These are phyloP conservation scores for Aspergillus tanneri DNA, from an alignment of 2,329 filamentous ascomycete species.

Conservation along the genomic window DNA sequence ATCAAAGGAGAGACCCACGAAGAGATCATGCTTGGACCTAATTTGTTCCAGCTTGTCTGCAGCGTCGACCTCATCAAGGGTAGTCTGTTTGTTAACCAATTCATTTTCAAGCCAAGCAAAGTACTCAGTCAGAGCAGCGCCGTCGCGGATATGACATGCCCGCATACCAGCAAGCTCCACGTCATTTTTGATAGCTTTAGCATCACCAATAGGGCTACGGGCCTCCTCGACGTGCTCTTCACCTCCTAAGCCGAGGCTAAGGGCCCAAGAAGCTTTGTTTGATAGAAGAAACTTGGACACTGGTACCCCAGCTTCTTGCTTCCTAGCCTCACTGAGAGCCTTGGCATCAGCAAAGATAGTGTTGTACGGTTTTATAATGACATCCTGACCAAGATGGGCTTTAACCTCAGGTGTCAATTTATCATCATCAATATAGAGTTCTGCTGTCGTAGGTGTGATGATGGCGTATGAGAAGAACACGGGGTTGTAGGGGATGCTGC, in stretches of 20 bases:
- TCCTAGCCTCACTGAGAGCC: slow-evolving; percentile 55
- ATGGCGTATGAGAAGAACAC: slow-evolving; percentile 98
- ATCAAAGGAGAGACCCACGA: slow-evolving; percentile 87
- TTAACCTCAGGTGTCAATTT: slow-evolving; percentile 71
- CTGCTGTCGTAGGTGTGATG: slow-evolving; percentile 72
- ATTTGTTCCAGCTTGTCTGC: slow-evolving; percentile 80
- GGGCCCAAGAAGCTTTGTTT: slow-evolving; percentile 87
- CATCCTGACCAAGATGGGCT: slow-evolving; percentile 66
- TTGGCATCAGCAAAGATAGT: slow-evolving; percentile 77
- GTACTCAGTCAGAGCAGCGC: slow-evolving; percentile 84
- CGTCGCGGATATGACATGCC: slow-evolving; percentile 88
- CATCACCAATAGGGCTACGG: slow-evolving; percentile 81
- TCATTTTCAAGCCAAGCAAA: slow-evolving; percentile 97
- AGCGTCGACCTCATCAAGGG: slow-evolving; percentile 83
- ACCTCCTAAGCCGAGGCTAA: slow-evolving; percentile 82
- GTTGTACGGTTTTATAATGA: slow-evolving; percentile 78
- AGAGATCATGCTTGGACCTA: slow-evolving; percentile 64
- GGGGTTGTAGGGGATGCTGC: slow-evolving; percentile 87
- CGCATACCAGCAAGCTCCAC: slow-evolving; percentile 90
- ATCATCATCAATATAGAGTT: slow-evolving; percentile 77
- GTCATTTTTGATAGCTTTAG: slow-evolving; percentile 93
- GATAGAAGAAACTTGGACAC: slow-evolving; percentile 74
- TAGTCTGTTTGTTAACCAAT: slow-evolving; percentile 68
- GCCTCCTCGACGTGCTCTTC: slow-evolving; percentile 81
- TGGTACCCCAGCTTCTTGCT: slow-evolving; percentile 41